phyloP scores from a whole-genome alignment of 306 rosid species.

The Malus domestica region DNA sequence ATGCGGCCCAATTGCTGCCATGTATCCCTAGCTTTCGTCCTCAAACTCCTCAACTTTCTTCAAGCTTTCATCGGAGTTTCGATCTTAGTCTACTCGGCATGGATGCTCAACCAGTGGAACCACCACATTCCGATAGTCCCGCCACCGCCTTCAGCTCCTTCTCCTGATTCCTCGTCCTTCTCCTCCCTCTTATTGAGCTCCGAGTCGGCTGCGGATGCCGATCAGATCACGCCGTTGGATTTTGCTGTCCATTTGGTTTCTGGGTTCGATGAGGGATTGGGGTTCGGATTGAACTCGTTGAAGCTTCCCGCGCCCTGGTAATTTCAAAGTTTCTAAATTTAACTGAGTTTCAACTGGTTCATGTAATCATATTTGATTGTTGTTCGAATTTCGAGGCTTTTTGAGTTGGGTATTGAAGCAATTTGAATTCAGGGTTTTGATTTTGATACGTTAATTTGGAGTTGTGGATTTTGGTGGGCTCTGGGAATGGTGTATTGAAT shows the following conservation, averaged over 20 bases:
- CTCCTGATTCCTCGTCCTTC: slow-evolving; percentile 27
- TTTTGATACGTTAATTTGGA: background rate
- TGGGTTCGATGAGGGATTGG: slow-evolving; percentile 21
- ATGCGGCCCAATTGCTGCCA: slow-evolving; percentile 76
- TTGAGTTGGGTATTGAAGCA: slow-evolving; percentile 1
- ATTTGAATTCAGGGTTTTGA: background rate
- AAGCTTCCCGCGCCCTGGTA: slow-evolving; percentile 85
- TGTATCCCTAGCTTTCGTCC: slow-evolving; percentile 61
- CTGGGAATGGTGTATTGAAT: background rate
- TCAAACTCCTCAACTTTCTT: slow-evolving; percentile 67
- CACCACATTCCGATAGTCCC: slow-evolving; percentile 48
- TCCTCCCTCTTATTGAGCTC: slow-evolving; percentile 21
- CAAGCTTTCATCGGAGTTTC: slow-evolving; percentile 81
- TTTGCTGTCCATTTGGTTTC: slow-evolving; percentile 29
- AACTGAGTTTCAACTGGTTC: background rate
- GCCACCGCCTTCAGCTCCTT: slow-evolving; percentile 35
- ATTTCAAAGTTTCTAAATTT: background rate
- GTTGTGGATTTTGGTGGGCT: background rate
- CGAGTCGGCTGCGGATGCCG: slow-evolving; percentile 8
- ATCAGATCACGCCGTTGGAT: slow-evolving; percentile 15
- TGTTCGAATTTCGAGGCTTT: background rate
- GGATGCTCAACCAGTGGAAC: slow-evolving; percentile 83
- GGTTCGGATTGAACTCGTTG: slow-evolving; percentile 32
- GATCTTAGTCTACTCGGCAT: slow-evolving; percentile 62
- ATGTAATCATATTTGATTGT: background rate